Base-by-base conservation (phyloP, 2,329 filamentous ascomycete genomes). In the Chrysoporthe cubensis region DNA sequence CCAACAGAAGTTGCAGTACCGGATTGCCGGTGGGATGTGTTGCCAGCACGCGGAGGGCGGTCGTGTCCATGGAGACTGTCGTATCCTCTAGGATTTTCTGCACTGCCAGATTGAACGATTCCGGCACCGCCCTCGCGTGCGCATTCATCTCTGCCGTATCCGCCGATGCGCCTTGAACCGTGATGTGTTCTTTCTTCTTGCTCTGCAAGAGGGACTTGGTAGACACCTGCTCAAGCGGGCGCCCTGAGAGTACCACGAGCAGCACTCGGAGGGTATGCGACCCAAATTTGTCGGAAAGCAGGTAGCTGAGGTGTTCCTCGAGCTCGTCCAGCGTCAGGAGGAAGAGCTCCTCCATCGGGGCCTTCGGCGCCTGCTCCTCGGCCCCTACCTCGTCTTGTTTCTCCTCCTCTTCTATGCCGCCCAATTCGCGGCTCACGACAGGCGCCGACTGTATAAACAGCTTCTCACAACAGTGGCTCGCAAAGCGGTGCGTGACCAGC, bases 391-490 rank as follows among this genome's bases (percentile, higher is more conserved):
- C 82, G 26, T 77, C 78, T 2, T 82, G 79, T 44, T 82, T 79
- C 6, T 81, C 79, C 75, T 83, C 76, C 3, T 79, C 79, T 4
- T 74, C 73, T 59, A 73, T 74, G 57, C 76, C 86, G 71, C 76
- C 84, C 78, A 92, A 79, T 78, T 97, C 94, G 70, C 90, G 83
- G 16, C 91, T 91, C 48, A 97, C 91, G 13, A 91, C 81, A 0
- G 92, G 90, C 0, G 94, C 94, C 1, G 92, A 91, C 71, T 92
- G 88, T 61, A 94, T 83, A 78, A 99, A 98, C 43, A 99, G 85
- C 37, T 93, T 93, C 81, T 99, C 96, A 77, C 94, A 97, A 80
- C 95, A 98, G 82, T 99, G 96, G 69, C 94, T 97, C 5, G 96
- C 96, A 75, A 99, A 99, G 21, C 96, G 91, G 80, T 99, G 96